Evolutionary conservation across 495 filamentous ascomycete genomes (phyloP), one percentile per base, ranked within the genome.

Genomic region (Aspergillus carlsbadensis): DNA sequence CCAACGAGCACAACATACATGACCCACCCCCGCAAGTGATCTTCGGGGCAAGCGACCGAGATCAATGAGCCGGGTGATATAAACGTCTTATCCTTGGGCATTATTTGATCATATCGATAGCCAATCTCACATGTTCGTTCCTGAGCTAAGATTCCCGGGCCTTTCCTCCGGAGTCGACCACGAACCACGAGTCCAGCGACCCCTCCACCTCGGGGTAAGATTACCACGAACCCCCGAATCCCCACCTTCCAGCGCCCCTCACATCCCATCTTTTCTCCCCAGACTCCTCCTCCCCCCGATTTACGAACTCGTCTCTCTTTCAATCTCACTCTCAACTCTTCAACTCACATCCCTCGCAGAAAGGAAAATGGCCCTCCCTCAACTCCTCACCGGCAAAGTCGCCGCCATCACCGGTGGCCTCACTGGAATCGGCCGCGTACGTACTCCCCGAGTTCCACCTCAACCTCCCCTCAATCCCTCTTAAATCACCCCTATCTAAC

Each of bases 331-430:
- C 7, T 46, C 17, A 22, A 6, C 24, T 21, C 15, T 8, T 10
- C 21, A 47, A 17, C n/a, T 24, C 21, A 31, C 33, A 24, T 13
- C 14, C 17, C 21, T 8, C 18, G 4, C 10, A 26, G 21, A 13
- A 29, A 24, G 14, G 45, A 57, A 39, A 58, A 75, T 75, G 73
- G 50, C 58, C 13, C 55, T 65, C 31, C 58, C 62, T 6, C 58
- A 61, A n/a, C 65, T 65, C 57, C 79, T 92, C 37, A 69, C 73
- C 52, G 80, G 79, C 69, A 90, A 90, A 64, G 84, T 84, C 3
- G 86, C 86, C 66, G 86, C 88, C 66, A 85, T 92, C 58, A 91
- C 88, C 5, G 88, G 88, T 58, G 87, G 86, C 39, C 81, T 87
- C 1, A 89, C 88, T 1, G 88, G 88, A 52, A 92, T 92, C 60